A percentile compares a stretch with the other conserved stretches of the same genome.
These are phyloP conservation scores for Trichoderma sp. DNA, from an alignment of 2,329 filamentous ascomycete genomes.

Conservation along the genomic window DNA sequence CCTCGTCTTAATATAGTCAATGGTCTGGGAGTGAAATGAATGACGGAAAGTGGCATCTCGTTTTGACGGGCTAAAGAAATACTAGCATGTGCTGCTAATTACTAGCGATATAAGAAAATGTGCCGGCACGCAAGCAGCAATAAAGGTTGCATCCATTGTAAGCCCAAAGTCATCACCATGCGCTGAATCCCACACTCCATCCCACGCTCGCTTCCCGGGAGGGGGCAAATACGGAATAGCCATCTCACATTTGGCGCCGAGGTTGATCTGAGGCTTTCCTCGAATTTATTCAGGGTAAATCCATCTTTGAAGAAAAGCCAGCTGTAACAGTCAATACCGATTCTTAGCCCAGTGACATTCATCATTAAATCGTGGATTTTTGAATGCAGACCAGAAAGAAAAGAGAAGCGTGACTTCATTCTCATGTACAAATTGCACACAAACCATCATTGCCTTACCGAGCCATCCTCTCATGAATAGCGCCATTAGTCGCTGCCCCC, in stretches of 20 bases:
- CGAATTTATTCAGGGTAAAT: neutral
- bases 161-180: slow-evolving; percentile 1
- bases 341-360: neutral
- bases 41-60: neutral
- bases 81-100: neutral
- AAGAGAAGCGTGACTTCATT: neutral
- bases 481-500: neutral
- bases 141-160: slow-evolving; percentile 9
- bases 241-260: neutral
- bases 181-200: slow-evolving; percentile 2
- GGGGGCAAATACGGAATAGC: neutral
- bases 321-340: neutral
- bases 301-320: neutral
- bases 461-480: neutral
- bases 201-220: slow-evolving; percentile 3
- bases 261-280: neutral
- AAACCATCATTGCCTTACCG: neutral
- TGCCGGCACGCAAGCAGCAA: neutral
- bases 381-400: neutral
- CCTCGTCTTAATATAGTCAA: neutral
- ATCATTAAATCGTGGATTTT: neutral
- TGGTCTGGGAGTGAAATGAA: neutral
- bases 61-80: neutral
- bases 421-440: neutral
- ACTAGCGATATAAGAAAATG: neutral